Evolutionary conservation across 352 stramenopile species (phyloP), one percentile per base, ranked within the genome.

Genomic region (Globisporangium nagaii): DNA sequence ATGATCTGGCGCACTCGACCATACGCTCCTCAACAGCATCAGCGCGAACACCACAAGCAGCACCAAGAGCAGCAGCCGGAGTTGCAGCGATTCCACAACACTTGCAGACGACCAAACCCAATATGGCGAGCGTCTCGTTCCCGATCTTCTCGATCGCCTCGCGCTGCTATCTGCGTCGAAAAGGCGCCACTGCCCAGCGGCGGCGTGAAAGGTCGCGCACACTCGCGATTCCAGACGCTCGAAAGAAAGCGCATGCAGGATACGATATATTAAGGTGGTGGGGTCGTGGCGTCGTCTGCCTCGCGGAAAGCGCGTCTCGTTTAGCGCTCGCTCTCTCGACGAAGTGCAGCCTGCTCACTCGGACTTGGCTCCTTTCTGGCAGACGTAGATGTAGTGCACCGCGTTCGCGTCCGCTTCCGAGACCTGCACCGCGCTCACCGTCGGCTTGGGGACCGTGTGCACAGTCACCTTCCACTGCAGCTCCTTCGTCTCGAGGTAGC

Each of bases 311-410:
- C 27, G 11, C 7, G 17, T 31, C 32, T 45, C 24, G 24, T 4
- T 25, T 22, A 3, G 12, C 4, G 42, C 27, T 48, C 12, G 44
- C 31, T 40, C 20, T n/a, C n/a, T n/a, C n/a, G n/a, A n/a, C n/a
- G n/a, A n/a, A n/a, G n/a, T n/a, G n/a, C n/a, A n/a, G n/a, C n/a
- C n/a, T n/a, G 22, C 40, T 63, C 27, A 64, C 24, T 82, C 74
- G 42, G 40, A 35, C 52, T 91, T 89, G 37, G 72, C 60, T 31
- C 79, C 80, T 71, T 98, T 98, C 62, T 96, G 77, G 82, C 93
- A 98, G 13, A 98, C 86, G 65, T 98, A 98, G 44, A 98, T 85
- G 86, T 98, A 98, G 67, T 98, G 95, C 52, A 98, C 93, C 43
- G 79, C 85, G 55, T 96, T 97, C 24, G 90, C 90, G 60, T 98